Percentiles rank a stretch among this genome's conserved stretches.
phyloP scores from a whole-genome alignment of 2,329 filamentous ascomycete genomes.

The Meredithiella fracta region DNA sequence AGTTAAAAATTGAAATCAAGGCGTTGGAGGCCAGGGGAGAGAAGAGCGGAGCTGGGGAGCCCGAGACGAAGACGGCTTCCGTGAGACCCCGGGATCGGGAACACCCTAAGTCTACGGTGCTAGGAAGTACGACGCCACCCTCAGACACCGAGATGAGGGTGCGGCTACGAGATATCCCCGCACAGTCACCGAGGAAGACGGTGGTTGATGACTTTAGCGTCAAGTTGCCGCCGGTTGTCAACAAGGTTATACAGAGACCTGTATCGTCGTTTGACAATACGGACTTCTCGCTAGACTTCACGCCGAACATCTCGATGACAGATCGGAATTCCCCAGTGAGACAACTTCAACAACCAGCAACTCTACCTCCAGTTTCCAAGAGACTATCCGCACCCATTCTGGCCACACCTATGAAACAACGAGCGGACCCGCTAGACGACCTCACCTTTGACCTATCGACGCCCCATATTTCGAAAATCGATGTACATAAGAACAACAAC shows the following conservation, averaged over 20 bases:
- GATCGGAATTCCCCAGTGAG: conserved; percentile 3
- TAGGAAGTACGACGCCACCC: not conserved
- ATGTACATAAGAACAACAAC: no score
- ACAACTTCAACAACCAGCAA: not conserved
- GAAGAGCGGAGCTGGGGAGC: not conserved
- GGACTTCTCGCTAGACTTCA: conserved; percentile 8
- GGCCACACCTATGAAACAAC: not conserved
- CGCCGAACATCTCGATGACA: conserved; percentile 2
- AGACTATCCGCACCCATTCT: not conserved
- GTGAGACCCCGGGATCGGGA: not conserved
- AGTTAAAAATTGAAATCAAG: conserved; percentile 37
- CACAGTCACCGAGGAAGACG: not conserved
- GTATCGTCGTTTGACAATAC: conserved; percentile 17
- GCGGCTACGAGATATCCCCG: not conserved
- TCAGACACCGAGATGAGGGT: not conserved
- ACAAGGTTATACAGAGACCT: no score
- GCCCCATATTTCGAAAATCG: no score
- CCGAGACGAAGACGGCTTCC: not conserved
- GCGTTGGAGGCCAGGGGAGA: conserved; percentile 19
- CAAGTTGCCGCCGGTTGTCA: not conserved
- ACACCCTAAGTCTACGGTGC: not conserved
- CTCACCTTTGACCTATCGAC: not conserved
- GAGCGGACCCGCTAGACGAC: not conserved
- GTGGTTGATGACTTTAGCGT: not conserved
- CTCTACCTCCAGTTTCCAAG: not conserved